These are phyloP conservation scores for Astrephomene gubernaculifera DNA, from an alignment of 139 green algal genomes.

Conservation along the genomic window DNA sequence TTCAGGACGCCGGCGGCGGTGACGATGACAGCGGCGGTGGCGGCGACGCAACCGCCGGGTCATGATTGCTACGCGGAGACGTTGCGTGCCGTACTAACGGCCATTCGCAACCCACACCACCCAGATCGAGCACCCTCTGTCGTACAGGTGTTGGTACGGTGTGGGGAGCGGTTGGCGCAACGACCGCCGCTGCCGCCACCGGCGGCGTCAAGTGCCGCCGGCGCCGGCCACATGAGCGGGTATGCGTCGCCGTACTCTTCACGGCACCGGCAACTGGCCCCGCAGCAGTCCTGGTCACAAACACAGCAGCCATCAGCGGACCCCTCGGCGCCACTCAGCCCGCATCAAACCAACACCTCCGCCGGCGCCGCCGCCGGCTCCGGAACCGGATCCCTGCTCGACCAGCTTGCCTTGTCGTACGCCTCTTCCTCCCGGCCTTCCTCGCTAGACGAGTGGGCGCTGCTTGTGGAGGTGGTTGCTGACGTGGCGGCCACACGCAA, in stretches of 20 bases:
- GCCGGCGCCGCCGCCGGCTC: neutral
- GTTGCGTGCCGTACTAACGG: constrained; percentile 9
- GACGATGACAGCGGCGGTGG: neutral
- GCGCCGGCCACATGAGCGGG: neutral
- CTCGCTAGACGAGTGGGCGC: constrained; percentile 23
- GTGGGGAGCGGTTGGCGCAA: constrained; percentile 19
- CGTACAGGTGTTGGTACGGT: constrained; percentile 25
- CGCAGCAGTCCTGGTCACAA: neutral
- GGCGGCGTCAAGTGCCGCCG: neutral
- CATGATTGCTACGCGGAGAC: constrained; percentile 45
- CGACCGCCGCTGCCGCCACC: neutral
- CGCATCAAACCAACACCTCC: neutral
- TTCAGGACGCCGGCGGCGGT: constrained; percentile 48
- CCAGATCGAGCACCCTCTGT: neutral
- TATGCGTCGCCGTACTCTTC: neutral
- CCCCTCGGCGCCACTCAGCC: too few relatives aligned
- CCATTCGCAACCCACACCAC: constrained; percentile 18
- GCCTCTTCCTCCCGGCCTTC: neutral
- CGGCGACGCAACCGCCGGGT: neutral
- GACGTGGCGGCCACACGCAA: constrained; percentile 23
- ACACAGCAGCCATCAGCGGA: neutral
- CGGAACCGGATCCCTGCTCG: neutral
- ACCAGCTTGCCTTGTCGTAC: neutral
- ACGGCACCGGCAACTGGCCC: neutral
- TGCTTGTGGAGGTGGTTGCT: constrained; percentile 34